A percentile compares a stretch with the other conserved stretches of the same genome.
These are phyloP conservation scores for Carallia brachiata DNA, from an alignment of 345 rosid genomes.

Conservation along the genomic window DNA sequence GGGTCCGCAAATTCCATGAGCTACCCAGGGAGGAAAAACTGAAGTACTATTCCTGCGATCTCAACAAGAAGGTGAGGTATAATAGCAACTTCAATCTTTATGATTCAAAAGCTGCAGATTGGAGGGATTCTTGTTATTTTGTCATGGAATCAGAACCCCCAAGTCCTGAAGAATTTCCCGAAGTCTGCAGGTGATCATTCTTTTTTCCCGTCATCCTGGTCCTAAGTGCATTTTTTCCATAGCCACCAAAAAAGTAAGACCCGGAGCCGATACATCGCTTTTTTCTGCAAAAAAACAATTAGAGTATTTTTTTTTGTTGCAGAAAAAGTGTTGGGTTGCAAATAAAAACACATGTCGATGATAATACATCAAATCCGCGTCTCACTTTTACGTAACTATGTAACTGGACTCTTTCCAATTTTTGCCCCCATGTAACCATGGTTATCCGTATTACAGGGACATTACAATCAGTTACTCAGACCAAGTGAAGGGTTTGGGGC, in stretches of 20 bases:
- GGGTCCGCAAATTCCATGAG: conserved; percentile 24
- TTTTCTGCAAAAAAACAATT: too few species aligned
- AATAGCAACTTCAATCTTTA: conserved; percentile 17
- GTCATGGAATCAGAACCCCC: conserved; percentile 21
- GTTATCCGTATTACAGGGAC: conserved; percentile 17
- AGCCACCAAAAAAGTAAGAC: too few species aligned
- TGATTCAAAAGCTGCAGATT: conserved; percentile 19
- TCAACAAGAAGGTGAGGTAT: conserved; percentile 14
- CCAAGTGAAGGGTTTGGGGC: conserved; percentile 6
- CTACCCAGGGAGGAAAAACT: conserved; percentile 15
- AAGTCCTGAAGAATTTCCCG: conserved; percentile 14
- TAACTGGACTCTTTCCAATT: not conserved
- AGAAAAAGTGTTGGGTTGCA: too few species aligned
- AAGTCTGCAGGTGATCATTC: conserved; percentile 17
- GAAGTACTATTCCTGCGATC: conserved; percentile 20
- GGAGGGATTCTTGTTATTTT: conserved; percentile 29
- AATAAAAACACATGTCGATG: too few species aligned
- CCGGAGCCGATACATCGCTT: conserved; percentile 7
- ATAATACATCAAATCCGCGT: too few species aligned
- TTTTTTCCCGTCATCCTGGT: not conserved
- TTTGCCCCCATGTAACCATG: not conserved
- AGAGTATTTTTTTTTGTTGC: too few species aligned
- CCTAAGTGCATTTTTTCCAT: too few species aligned
- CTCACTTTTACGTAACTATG: too few species aligned
- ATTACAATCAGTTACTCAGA: conserved; percentile 13